Conservation (phyloP, 116 monocot species). For the Papilionanthe hybrid region DNA sequence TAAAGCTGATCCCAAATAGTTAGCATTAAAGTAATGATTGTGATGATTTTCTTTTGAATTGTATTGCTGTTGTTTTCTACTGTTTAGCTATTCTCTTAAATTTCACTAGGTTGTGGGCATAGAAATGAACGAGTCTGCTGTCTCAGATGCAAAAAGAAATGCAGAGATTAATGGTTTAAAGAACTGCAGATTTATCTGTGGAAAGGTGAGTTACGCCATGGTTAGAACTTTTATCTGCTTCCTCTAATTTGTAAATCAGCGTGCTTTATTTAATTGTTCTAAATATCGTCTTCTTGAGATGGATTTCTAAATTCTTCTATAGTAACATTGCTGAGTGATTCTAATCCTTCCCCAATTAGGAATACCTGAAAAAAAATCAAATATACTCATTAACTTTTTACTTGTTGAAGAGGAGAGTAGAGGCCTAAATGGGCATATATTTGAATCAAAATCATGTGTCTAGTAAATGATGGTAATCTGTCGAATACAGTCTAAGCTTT, state of each 20-base stretch:
- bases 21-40: background rate
- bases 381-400: background rate
- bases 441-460: background rate
- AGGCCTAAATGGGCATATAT: background rate
- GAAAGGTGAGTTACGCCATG: slow-evolving; percentile 48
- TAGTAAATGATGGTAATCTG: background rate
- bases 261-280: background rate
- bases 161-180: slow-evolving; percentile 75
- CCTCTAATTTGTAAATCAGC: background rate
- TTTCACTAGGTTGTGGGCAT: slow-evolving; percentile 78
- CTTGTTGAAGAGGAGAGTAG: background rate
- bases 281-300: background rate
- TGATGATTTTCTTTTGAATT: background rate
- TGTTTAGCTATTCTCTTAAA: background rate
- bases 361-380: background rate
- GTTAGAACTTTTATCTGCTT: background rate
- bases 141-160: slow-evolving; percentile 86
- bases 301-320: background rate
- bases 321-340: background rate
- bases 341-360: background rate
- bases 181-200: slow-evolving; percentile 89
- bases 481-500: background rate
- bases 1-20: background rate
- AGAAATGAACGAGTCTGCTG: slow-evolving; percentile 93
- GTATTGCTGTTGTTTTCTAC: background rate